phyloP scores from a whole-genome alignment of 352 stramenopile genomes.

The Globisporangium cederbergense region DNA sequence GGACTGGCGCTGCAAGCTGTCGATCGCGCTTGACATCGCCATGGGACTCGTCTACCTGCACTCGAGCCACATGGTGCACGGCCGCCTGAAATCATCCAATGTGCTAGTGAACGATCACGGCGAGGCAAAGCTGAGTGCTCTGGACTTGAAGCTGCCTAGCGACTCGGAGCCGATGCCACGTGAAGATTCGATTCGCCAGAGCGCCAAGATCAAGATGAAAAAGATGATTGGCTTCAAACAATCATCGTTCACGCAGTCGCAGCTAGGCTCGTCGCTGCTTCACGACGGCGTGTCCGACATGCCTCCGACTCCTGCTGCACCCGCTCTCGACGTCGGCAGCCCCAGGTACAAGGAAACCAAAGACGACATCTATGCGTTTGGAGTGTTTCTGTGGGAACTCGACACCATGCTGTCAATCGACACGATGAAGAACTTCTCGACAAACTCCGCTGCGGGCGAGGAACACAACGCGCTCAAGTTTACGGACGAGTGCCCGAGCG shows the following conservation, averaged over 20 bases:
- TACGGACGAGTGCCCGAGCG: slow-evolving; percentile 49
- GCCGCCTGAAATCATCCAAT: slow-evolving; percentile 54
- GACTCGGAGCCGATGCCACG: slow-evolving; percentile 18
- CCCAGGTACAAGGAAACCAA: slow-evolving; percentile 13
- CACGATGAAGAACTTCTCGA: slow-evolving; percentile 42
- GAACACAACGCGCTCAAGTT: slow-evolving; percentile 64
- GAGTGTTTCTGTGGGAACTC: slow-evolving; percentile 69
- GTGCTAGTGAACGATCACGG: slow-evolving; percentile 72
- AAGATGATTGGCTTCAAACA: slow-evolving; percentile 26
- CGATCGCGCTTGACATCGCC: slow-evolving; percentile 74
- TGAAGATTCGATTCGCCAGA: slow-evolving; percentile 46
- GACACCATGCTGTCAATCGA: slow-evolving; percentile 71
- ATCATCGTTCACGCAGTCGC: slow-evolving; percentile 33
- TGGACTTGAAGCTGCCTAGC: slow-evolving; percentile 45
- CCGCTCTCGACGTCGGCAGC: background rate
- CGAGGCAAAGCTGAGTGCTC: slow-evolving; percentile 72
- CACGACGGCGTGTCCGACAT: slow-evolving; percentile 4
- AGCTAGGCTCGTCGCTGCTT: slow-evolving; percentile 12
- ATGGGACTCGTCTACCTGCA: slow-evolving; percentile 80
- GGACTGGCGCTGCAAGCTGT: slow-evolving; percentile 70
- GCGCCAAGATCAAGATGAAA: slow-evolving; percentile 29
- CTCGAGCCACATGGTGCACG: slow-evolving; percentile 53
- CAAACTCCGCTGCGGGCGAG: slow-evolving; percentile 16
- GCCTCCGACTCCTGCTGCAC: slow-evolving; percentile 1
- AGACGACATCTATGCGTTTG: slow-evolving; percentile 68